Conservation (phyloP, 2,329 filamentous ascomycete genomes). For the Fusarium zealandicum region DNA sequence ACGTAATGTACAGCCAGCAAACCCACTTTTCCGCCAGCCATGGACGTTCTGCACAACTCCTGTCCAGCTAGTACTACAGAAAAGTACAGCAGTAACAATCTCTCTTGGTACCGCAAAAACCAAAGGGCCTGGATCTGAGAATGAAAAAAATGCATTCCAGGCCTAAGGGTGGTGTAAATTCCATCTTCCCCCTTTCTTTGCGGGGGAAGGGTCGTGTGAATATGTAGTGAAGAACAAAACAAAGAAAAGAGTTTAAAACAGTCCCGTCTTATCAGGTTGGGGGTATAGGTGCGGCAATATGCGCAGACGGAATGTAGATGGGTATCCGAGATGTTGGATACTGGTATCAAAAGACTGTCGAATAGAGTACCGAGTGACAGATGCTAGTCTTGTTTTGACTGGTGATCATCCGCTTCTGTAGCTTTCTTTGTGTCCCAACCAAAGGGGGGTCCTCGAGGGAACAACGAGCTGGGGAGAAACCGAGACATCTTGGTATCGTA, state of each 20-base stretch:
- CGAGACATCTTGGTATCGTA: conserved; percentile 33
- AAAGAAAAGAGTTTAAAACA: conserved; percentile 24
- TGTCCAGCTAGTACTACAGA: conserved; percentile 41
- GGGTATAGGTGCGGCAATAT: conserved; percentile 42
- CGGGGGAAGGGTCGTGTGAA: conserved; percentile 28
- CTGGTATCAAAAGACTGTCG: conserved; percentile 39
- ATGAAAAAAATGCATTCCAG: conserved; percentile 30
- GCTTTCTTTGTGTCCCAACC: conserved; percentile 10
- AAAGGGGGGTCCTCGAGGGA: conserved; percentile 6
- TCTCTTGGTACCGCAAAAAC: conserved; percentile 36
- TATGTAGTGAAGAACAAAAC: conserved; percentile 39
- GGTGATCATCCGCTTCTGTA: conserved; percentile 16
- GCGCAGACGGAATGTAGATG: conserved; percentile 28
- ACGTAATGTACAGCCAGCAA: conserved; percentile 39
- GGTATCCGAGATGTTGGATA: conserved; percentile 37
- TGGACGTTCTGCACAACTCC: conserved; percentile 19
- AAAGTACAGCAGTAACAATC: conserved; percentile 37
- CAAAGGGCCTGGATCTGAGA: conserved; percentile 29
- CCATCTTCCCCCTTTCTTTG: conserved; percentile 26
- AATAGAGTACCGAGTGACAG: conserved; percentile 30
- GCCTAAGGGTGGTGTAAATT: conserved; percentile 35
- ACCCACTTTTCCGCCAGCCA: conserved; percentile 28
- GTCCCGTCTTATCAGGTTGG: conserved; percentile 25
- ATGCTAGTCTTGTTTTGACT: conserved; percentile 19
- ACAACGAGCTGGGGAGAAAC: conserved; percentile 15